phyloP scores from a whole-genome alignment of 139 green algal genomes.

The Trebouxia sp. region DNA sequence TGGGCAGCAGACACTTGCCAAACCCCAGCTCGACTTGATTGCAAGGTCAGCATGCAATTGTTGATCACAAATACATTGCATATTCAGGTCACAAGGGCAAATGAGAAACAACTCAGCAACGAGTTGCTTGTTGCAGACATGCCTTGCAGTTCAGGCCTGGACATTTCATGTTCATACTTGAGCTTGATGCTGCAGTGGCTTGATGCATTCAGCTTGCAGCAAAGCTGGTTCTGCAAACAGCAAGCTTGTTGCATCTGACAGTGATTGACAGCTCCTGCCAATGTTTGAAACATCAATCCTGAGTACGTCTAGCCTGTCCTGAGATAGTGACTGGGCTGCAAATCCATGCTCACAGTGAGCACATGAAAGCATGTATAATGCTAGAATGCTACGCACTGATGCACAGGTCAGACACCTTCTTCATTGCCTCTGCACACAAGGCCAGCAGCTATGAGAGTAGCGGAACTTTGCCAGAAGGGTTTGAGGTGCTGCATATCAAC shows the following conservation, averaged over 20 bases:
- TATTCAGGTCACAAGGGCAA: too few species aligned
- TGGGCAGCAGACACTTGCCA: too few species aligned
- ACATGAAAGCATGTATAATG: not conserved
- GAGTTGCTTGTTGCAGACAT: not conserved
- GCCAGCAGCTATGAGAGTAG: not conserved
- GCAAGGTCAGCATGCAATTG: not conserved
- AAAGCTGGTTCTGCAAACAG: not conserved
- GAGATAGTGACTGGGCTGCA: not conserved
- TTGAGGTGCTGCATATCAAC: not conserved
- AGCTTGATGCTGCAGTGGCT: not conserved
- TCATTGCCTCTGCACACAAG: not conserved
- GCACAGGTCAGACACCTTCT: conserved; percentile 16
- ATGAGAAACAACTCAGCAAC: not conserved
- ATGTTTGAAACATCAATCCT: too few species aligned
- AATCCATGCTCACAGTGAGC: too few species aligned
- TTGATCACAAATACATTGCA: not conserved
- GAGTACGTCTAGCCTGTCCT: too few species aligned
- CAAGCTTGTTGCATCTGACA: too few species aligned
- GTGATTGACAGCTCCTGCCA: too few species aligned
- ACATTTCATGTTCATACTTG: too few species aligned
- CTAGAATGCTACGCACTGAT: too few species aligned
- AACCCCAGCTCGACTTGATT: too few species aligned
- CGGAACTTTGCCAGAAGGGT: not conserved
- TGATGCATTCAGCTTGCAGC: not conserved
- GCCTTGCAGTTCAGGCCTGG: not conserved